Evolutionary conservation across 305 asterid genomes (phyloP).

Genomic region (Caryopteris hybrid): DNA sequence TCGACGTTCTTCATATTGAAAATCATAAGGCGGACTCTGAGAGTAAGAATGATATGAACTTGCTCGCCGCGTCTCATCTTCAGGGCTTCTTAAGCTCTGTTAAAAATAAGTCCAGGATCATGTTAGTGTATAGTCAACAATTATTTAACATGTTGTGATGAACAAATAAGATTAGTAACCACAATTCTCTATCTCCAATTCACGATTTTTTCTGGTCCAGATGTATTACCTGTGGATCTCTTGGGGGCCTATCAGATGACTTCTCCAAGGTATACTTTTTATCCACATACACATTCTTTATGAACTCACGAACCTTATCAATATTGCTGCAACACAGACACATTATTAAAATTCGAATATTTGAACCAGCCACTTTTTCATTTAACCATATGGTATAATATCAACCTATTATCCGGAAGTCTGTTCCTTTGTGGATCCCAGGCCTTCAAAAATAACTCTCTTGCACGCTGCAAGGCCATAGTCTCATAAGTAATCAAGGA

Average conservation of each 20-base stretch:
- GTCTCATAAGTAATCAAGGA: constrained; percentile 13
- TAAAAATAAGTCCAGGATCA: constrained; percentile 25
- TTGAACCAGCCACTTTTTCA: background rate
- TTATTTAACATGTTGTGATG: constrained; percentile 1
- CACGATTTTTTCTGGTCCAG: constrained; percentile 7
- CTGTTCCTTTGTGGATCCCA: constrained; percentile 72
- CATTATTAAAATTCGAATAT: background rate
- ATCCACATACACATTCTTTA: constrained; percentile 65
- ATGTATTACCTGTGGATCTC: constrained; percentile 68
- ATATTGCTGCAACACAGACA: constrained; percentile 58
- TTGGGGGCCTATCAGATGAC: constrained; percentile 68
- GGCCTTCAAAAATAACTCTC: constrained; percentile 62
- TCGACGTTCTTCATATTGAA: constrained; percentile 88
- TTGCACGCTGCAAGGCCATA: constrained; percentile 67
- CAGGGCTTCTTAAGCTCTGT: constrained; percentile 65
- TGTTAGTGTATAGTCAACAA: constrained; percentile 24
- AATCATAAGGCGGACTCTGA: constrained; percentile 97
- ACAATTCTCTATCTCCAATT: constrained; percentile 10
- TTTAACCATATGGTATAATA: constrained; percentile 16
- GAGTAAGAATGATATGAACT: constrained; percentile 95
- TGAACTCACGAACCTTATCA: constrained; percentile 77
- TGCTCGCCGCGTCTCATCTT: constrained; percentile 79
- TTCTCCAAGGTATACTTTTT: constrained; percentile 50
- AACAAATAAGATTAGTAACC: constrained; percentile 3
- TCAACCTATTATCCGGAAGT: constrained; percentile 76